Conservation (phyloP, 805 yeast species). For the Metschnikowia proteae region DNA sequence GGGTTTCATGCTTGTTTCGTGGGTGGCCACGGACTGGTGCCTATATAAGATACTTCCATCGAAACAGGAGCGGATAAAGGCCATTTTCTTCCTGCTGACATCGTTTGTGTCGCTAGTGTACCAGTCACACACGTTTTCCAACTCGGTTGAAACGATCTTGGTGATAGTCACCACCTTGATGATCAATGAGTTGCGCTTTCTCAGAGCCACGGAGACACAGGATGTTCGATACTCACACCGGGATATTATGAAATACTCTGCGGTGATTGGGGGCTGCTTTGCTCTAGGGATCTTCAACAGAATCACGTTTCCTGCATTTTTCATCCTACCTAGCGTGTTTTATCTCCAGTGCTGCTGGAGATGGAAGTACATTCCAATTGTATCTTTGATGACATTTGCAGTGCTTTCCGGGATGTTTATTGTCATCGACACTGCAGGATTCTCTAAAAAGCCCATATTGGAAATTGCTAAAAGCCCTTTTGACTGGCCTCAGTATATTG, state of each 20-base stretch:
- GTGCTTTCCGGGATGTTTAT: conserved; percentile 38
- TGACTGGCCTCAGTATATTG: conserved; percentile 30
- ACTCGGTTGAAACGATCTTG: conserved; percentile 68
- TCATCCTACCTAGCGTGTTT: conserved; percentile 57
- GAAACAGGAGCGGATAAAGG: conserved; percentile 47
- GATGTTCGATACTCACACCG: conserved; percentile 1
- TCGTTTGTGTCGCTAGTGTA: conserved; percentile 71
- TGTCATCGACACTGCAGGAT: conserved; percentile 52
- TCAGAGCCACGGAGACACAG: conserved; percentile 14
- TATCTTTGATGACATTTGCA: conserved; percentile 26
- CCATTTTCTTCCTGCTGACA: conserved; percentile 48
- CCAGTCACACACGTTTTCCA: conserved; percentile 89
- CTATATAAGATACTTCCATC: conserved; percentile 47
- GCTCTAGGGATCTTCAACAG: conserved; percentile 80
- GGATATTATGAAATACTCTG: conserved; percentile 39
- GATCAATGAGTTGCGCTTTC: conserved; percentile 39
- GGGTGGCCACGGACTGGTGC: conserved; percentile 39
- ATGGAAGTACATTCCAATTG: conserved; percentile 33
- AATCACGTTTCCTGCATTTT: conserved; percentile 74
- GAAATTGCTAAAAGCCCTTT: conserved; percentile 12
- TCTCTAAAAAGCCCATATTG: conserved; percentile 12
- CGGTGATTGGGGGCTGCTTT: conserved; percentile 28
- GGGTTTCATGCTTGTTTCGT: conserved; percentile 38
- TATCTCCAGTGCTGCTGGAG: conserved; percentile 41
- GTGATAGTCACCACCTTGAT: conserved; percentile 49